These are phyloP conservation scores for Suhomyces prunicola DNA, from an alignment of 805 yeast species.

Conservation along the genomic window DNA sequence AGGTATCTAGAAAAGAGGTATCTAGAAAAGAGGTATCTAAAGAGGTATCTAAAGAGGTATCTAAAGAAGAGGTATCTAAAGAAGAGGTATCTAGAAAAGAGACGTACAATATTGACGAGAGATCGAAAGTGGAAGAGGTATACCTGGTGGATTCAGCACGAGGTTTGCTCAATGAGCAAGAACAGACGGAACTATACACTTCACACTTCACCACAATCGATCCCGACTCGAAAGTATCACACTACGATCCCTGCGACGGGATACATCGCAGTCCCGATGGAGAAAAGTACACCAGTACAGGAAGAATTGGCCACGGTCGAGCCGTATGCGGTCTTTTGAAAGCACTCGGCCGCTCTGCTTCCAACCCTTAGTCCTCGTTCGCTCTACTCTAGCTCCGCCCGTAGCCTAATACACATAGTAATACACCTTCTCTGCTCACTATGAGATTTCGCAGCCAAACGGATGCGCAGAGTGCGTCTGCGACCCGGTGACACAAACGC, in stretches of 20 bases:
- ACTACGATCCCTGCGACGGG: constrained; percentile 9
- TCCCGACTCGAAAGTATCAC: constrained; percentile 9
- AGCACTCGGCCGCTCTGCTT: neutral
- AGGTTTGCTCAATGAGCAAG: constrained; percentile 39
- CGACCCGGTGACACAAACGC: neutral
- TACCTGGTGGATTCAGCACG: constrained; percentile 15
- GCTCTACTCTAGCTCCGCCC: neutral
- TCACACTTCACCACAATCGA: constrained; percentile 30
- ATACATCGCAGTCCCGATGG: neutral
- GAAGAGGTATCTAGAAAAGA: neutral
- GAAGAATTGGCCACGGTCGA: neutral
- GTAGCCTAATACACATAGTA: neutral
- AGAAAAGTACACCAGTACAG: neutral
- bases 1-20: no score
- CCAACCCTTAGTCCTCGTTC: neutral
- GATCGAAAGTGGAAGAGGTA: constrained; percentile 11
- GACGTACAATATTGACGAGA: neutral
- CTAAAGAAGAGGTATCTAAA: no score
- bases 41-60: no score
- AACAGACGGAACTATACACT: constrained; percentile 41
- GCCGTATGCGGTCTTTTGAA: neutral
- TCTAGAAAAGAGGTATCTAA: no score
- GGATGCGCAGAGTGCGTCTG: neutral
- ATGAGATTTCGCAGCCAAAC: neutral
- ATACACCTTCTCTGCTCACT: neutral